A percentile compares a stretch with the other conserved stretches of the same genome.
Evolutionary conservation across 768 basidiomycete genomes (phyloP).

Genomic region (Trametes cingulata): DNA sequence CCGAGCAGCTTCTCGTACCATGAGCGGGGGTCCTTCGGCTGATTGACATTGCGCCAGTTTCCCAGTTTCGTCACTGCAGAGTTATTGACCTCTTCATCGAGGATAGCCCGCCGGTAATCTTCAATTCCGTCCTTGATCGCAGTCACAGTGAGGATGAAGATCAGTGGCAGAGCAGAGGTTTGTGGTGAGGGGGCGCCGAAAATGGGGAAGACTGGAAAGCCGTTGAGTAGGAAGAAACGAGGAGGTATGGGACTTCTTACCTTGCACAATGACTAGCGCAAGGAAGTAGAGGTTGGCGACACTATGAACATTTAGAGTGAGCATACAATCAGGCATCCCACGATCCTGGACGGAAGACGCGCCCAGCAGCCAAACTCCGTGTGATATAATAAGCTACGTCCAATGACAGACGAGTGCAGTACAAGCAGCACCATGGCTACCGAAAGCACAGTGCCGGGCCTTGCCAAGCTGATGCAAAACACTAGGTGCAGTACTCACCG

Average conservation of each 20-base stretch:
- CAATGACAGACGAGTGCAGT: too few relatives aligned
- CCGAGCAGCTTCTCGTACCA: conserved; percentile 78
- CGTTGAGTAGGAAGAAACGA: background rate
- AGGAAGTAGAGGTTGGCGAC: conserved; percentile 95
- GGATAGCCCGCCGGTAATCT: conserved; percentile 84
- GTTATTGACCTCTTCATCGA: conserved; percentile 95
- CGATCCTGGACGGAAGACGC: background rate
- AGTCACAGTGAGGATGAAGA: conserved; percentile 86
- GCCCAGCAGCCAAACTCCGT: too few relatives aligned
- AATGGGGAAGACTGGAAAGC: conserved; percentile 71
- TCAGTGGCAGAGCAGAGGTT: conserved; percentile 80
- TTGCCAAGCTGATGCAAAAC: background rate
- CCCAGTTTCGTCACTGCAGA: conserved; percentile 89
- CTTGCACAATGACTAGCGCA: conserved; percentile 75
- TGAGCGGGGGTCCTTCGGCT: conserved; percentile 70
- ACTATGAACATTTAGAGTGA: conserved; percentile 36
- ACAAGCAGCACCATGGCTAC: too few relatives aligned
- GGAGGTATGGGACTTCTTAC: conserved; percentile 39
- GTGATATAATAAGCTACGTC: too few relatives aligned
- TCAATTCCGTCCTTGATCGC: conserved; percentile 96
- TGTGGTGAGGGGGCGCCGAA: conserved; percentile 87
- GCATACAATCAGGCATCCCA: background rate
- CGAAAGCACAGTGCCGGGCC: background rate
- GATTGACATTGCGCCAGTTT: conserved; percentile 90
- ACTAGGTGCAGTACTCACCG: conserved; percentile 47